These are phyloP conservation scores for Incumbomyces delicatus DNA, from an alignment of 2,329 filamentous ascomycete species.

Conservation along the genomic window DNA sequence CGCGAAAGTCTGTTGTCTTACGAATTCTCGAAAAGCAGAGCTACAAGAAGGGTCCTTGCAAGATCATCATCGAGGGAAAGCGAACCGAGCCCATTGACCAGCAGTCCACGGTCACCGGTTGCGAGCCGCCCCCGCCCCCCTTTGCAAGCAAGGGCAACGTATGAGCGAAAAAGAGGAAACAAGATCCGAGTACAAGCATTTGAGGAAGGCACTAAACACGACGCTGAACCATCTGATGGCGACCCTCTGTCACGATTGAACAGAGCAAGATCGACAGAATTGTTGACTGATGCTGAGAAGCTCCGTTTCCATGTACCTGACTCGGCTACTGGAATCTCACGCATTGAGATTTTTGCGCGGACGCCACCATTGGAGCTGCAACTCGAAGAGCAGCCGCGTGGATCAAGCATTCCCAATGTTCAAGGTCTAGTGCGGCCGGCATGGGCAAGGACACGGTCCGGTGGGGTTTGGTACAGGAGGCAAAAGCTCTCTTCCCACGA, in stretches of 20 bases:
- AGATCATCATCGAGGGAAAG: not conserved
- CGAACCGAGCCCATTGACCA: not conserved
- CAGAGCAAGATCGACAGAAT: not conserved
- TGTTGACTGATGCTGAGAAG: not conserved
- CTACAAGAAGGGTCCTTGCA: not conserved
- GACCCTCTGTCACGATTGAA: not conserved
- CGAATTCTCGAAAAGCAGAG: not conserved
- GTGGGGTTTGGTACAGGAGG: constrained; percentile 7
- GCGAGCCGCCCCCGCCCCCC: not conserved
- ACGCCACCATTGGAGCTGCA: too few species aligned
- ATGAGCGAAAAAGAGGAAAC: not conserved
- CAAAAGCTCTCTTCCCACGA: constrained; percentile 9
- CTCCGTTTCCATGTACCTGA: not conserved
- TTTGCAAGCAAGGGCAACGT: not conserved
- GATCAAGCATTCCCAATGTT: not conserved
- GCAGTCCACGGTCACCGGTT: not conserved
- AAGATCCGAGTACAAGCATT: not conserved
- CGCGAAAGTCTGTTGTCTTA: constrained; percentile 5
- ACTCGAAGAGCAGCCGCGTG: not conserved
- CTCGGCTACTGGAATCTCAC: not conserved
- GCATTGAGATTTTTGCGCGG: not conserved
- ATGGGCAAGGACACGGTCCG: constrained; percentile 11
- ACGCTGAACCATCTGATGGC: not conserved
- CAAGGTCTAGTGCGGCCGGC: not conserved
- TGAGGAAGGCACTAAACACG: not conserved